phyloP scores from a whole-genome alignment of 2,329 filamentous ascomycete species.

The Fusarium sp. region DNA sequence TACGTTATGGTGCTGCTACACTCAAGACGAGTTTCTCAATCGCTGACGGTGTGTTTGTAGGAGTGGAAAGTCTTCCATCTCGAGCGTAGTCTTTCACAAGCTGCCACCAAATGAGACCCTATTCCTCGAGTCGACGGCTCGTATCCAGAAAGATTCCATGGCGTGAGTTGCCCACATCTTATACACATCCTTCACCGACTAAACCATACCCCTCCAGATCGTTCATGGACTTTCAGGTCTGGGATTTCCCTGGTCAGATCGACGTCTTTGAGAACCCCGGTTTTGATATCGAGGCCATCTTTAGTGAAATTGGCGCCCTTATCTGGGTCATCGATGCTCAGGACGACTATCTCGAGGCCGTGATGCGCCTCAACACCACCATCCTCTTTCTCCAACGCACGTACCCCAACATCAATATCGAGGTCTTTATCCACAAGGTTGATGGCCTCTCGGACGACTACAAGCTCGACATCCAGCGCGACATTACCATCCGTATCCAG shows the following conservation, averaged over 20 bases:
- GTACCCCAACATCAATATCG: conserved; percentile 95
- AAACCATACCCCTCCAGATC: conserved; percentile 67
- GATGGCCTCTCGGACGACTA: conserved; percentile 98
- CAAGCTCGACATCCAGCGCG: conserved; percentile 93
- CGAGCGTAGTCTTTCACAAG: conserved; percentile 99
- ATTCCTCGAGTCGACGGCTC: conserved; percentile 93
- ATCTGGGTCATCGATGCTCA: conserved; percentile 99
- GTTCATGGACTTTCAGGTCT: conserved; percentile 99
- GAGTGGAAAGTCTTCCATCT: conserved; percentile 98
- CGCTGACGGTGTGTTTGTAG: conserved; percentile 58
- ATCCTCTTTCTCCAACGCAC: conserved; percentile 89
- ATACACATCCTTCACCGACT: background rate
- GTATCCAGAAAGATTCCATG: conserved; percentile 94
- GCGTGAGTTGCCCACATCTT: conserved; percentile 71
- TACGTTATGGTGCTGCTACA: conserved; percentile 54
- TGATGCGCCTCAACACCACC: conserved; percentile 86
- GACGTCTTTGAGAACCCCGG: conserved; percentile 88
- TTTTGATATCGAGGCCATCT: conserved; percentile 93
- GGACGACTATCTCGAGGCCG: conserved; percentile 95
- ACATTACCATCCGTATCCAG: conserved; percentile 95
- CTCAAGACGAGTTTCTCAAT: background rate
- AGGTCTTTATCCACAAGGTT: conserved; percentile 99
- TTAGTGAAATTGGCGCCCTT: conserved; percentile 91
- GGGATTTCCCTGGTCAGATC: conserved; percentile 96
- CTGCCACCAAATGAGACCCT: conserved; percentile 95